phyloP scores from a whole-genome alignment of 2,329 filamentous ascomycete species.

The Ceratocystiopsis sp. region DNA sequence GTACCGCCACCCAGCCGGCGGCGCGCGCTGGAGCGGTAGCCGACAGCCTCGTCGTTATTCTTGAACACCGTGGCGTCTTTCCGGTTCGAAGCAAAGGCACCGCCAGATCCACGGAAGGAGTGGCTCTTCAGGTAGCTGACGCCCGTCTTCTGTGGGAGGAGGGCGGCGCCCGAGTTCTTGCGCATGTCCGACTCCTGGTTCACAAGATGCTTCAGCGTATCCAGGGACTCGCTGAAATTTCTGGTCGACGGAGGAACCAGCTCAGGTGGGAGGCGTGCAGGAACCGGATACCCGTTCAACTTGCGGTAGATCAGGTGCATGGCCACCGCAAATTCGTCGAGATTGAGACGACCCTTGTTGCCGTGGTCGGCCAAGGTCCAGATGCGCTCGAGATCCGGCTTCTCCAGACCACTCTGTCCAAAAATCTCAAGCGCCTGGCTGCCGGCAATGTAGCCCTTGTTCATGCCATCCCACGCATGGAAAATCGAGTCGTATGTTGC shows the following conservation, averaged over 20 bases:
- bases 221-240: constrained; percentile 84
- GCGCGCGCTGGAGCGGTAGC: constrained; percentile 85
- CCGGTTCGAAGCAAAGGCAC: constrained; percentile 41
- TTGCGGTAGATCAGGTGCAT: constrained; percentile 99
- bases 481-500: constrained; percentile 91
- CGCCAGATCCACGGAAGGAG: constrained; percentile 58
- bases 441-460: constrained; percentile 81
- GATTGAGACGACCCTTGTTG: constrained; percentile 83
- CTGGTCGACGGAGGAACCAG: constrained; percentile 87
- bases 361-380: constrained; percentile 92
- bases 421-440: constrained; percentile 94
- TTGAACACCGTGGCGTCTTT: constrained; percentile 96
- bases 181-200: constrained; percentile 77
- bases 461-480: constrained; percentile 88
- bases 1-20: constrained; percentile 53
- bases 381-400: constrained; percentile 74
- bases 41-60: constrained; percentile 84
- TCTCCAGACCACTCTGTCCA: constrained; percentile 84
- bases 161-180: constrained; percentile 74
- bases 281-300: constrained; percentile 86
- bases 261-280: constrained; percentile 74
- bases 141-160: constrained; percentile 92
- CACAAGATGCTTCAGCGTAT: constrained; percentile 78
- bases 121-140: constrained; percentile 95
- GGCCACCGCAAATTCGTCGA: constrained; percentile 94